phyloP scores from a whole-genome alignment of 108 stramenopile species.

The Fragilariopsis cylindrus region DNA sequence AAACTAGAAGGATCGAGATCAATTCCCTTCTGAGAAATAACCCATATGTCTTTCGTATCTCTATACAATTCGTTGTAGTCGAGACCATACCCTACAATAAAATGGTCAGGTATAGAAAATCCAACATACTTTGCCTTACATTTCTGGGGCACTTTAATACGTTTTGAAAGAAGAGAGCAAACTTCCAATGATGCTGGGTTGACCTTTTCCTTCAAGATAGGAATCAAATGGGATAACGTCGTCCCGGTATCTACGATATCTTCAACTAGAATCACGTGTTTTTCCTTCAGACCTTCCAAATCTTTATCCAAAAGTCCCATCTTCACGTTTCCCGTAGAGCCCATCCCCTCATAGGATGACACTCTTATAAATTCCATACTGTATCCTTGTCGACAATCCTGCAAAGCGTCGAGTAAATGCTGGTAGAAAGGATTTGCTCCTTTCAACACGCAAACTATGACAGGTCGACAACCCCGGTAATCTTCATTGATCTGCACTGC shows the following conservation, averaged over 20 bases:
- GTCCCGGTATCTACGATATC: constrained; percentile 77
- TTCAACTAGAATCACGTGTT: constrained; percentile 62
- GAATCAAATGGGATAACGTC: constrained; percentile 48
- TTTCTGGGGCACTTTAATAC: constrained; percentile 25
- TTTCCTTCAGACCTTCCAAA: constrained; percentile 29
- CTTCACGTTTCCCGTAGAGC: constrained; percentile 43
- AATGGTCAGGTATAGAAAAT: constrained; percentile 65
- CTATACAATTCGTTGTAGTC: constrained; percentile 73
- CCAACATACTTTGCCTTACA: constrained; percentile 55
- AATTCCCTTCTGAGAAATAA: constrained; percentile 56
- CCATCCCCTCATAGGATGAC: constrained; percentile 50
- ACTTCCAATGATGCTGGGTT: constrained; percentile 41
- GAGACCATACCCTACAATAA: constrained; percentile 66
- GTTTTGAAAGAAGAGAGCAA: constrained; percentile 50
- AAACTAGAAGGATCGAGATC: constrained; percentile 35
- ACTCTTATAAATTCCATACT: constrained; percentile 57
- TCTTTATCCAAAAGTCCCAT: constrained; percentile 31
- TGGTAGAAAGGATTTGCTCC: constrained; percentile 55
- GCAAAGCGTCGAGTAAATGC: constrained; percentile 48
- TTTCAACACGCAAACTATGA: constrained; percentile 58
- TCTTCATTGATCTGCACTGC: constrained; percentile 46
- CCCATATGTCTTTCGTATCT: constrained; percentile 61
- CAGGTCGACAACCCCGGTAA: constrained; percentile 57
- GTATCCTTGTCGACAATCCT: constrained; percentile 50
- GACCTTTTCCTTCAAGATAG: constrained; percentile 29